Evolutionary conservation across 2,329 filamentous ascomycete species (phyloP).

Genomic region (Alternaria triticimaculans): DNA sequence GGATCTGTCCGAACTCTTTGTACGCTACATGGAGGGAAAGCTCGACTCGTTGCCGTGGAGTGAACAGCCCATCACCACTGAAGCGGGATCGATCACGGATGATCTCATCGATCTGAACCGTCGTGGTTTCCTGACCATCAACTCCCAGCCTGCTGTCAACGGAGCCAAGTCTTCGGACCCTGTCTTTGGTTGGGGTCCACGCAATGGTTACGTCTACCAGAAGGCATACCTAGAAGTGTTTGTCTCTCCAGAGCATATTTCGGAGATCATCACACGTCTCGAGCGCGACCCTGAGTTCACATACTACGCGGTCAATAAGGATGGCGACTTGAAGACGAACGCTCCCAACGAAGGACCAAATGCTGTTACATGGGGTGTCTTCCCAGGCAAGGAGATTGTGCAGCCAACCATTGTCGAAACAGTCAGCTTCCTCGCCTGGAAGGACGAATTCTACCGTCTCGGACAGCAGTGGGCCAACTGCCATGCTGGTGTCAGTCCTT

Average conservation of each 20-base stretch:
- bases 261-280: slow-evolving; percentile 78
- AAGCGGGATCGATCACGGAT: slow-evolving; percentile 78
- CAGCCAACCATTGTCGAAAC: slow-evolving; percentile 99
- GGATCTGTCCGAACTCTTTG: slow-evolving; percentile 83
- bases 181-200: slow-evolving; percentile 91
- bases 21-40: slow-evolving; percentile 81
- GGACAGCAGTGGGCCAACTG: slow-evolving; percentile 95
- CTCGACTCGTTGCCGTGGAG: slow-evolving; percentile 91
- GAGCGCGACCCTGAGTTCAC: slow-evolving; percentile 81
- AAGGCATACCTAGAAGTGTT: slow-evolving; percentile 96
- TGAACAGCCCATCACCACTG: slow-evolving; percentile 82
- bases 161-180: slow-evolving; percentile 87
- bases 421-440: slow-evolving; percentile 97
- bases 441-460: slow-evolving; percentile 93
- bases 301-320: slow-evolving; percentile 90
- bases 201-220: slow-evolving; percentile 96
- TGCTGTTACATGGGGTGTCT: slow-evolving; percentile 99
- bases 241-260: slow-evolving; percentile 79
- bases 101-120: slow-evolving; percentile 83
- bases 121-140: slow-evolving; percentile 90
- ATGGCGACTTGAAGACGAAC: slow-evolving; percentile 83
- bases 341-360: slow-evolving; percentile 86
- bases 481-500: slow-evolving; percentile 77
- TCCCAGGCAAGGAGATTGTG: slow-evolving; percentile 98
- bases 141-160: slow-evolving; percentile 94